These are phyloP conservation scores for Metarhizium guizhouense DNA, from an alignment of 2,329 filamentous ascomycete genomes.

Conservation along the genomic window DNA sequence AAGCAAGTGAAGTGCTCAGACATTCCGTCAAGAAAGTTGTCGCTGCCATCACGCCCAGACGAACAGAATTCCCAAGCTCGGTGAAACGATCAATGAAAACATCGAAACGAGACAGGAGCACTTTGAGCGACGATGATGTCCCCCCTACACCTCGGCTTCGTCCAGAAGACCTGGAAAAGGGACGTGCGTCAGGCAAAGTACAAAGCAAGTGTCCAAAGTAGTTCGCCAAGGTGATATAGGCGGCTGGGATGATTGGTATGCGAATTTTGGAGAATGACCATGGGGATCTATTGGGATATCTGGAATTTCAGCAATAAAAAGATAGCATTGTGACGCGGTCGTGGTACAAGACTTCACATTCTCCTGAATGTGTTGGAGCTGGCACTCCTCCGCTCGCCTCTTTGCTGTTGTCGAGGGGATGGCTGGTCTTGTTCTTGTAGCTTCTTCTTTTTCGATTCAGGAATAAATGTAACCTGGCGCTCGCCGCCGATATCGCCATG, in stretches of 20 bases:
- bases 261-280: not conserved
- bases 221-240: not conserved
- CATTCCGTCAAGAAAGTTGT: constrained; percentile 57
- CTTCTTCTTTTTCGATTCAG: constrained; percentile 45
- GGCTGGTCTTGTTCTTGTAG: constrained; percentile 25
- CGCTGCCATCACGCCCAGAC: constrained; percentile 52
- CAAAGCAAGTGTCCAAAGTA: constrained; percentile 23
- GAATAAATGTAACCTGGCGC: constrained; percentile 65
- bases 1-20: constrained; percentile 61
- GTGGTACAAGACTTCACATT: constrained; percentile 32
- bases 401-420: constrained; percentile 23
- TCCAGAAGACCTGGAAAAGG: constrained; percentile 52
- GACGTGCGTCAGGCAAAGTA: constrained; percentile 28
- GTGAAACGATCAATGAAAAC: constrained; percentile 34
- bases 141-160: constrained; percentile 48
- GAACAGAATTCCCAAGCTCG: constrained; percentile 50
- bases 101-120: constrained; percentile 29
- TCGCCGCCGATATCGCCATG: constrained; percentile 48
- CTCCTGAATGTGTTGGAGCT: constrained; percentile 67
- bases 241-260: not conserved
- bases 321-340: not conserved
- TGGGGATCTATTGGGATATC: not conserved
- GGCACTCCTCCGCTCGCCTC: constrained; percentile 54
- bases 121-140: constrained; percentile 41
- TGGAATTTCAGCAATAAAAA: constrained; percentile 11